Percentiles rank a stretch among this genome's conserved stretches.
These are phyloP conservation scores for Capsaspora owczarzaki DNA, from an alignment of 78 protist species.

Conservation along the genomic window DNA sequence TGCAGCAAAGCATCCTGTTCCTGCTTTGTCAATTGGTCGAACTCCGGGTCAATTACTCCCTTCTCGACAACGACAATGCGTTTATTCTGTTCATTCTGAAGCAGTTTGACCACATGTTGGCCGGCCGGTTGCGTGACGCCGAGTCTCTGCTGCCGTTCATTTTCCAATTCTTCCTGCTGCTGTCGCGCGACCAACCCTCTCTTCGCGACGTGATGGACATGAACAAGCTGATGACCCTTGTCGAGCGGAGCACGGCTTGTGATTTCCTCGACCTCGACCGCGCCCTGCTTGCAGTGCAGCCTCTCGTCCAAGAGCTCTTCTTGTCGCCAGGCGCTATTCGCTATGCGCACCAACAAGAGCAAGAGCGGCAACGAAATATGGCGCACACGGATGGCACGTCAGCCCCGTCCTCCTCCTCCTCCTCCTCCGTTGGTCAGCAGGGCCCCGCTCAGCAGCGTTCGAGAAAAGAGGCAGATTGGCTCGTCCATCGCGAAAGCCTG, in stretches of 20 bases:
- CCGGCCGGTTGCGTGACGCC: background rate
- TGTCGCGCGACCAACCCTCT: background rate
- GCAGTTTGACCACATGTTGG: background rate
- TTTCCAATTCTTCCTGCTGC: constrained; percentile 8
- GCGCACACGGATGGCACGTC: too few species aligned
- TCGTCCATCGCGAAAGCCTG: too few species aligned
- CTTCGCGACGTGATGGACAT: too few species aligned
- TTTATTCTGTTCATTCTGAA: background rate
- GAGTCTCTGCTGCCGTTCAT: background rate
- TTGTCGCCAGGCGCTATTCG: too few species aligned
- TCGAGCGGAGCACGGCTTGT: background rate
- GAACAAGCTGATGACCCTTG: background rate
- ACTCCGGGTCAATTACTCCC: background rate
- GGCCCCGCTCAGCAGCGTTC: too few species aligned
- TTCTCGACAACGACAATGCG: background rate
- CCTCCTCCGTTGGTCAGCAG: too few species aligned
- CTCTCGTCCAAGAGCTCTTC: background rate
- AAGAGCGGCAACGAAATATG: too few species aligned
- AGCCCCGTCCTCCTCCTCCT: too few species aligned
- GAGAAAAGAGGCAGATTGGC: too few species aligned
- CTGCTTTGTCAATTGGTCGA: background rate
- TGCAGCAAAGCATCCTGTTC: background rate
- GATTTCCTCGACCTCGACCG: background rate
- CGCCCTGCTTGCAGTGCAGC: background rate
- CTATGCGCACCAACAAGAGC: too few species aligned